Percentiles rank a stretch among this genome's conserved stretches.
phyloP scores from a whole-genome alignment of 1,139 yeast genomes.

The Yamadazyma pseudoaaseri region DNA sequence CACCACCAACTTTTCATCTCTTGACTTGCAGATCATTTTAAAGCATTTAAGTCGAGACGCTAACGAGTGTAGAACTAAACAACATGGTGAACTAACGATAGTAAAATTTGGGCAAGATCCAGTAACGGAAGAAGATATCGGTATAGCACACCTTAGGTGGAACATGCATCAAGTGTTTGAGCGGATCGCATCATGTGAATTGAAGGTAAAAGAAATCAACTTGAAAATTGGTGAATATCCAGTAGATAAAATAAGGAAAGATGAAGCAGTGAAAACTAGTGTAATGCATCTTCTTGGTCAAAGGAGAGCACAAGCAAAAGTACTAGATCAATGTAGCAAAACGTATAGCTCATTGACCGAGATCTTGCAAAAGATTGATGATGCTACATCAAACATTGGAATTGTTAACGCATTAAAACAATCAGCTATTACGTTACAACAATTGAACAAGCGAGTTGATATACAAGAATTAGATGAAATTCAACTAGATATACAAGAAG shows the following conservation, averaged over 20 bases:
- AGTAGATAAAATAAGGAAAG: slow-evolving; percentile 12
- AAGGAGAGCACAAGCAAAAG: slow-evolving; percentile 16
- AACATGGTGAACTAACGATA: slow-evolving; percentile 15
- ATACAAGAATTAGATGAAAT: slow-evolving; percentile 32
- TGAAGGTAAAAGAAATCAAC: slow-evolving; percentile 22
- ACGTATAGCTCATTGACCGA: slow-evolving; percentile 37
- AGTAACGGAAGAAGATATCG: slow-evolving; percentile 30
- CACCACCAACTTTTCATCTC: slow-evolving; percentile 13
- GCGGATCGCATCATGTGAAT: slow-evolving; percentile 20
- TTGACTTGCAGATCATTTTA: slow-evolving; percentile 26
- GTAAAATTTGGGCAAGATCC: slow-evolving; percentile 22
- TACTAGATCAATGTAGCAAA: slow-evolving; percentile 28
- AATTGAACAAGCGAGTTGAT: slow-evolving; percentile 29
- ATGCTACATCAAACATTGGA: slow-evolving; percentile 43
- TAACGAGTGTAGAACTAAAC: slow-evolving; percentile 14
- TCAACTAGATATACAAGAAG: slow-evolving; percentile 41
- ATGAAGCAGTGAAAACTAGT: slow-evolving; percentile 10
- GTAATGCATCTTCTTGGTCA: slow-evolving; percentile 10
- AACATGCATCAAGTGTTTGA: slow-evolving; percentile 19
- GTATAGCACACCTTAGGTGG: slow-evolving; percentile 24
- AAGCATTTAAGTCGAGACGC: slow-evolving; percentile 26
- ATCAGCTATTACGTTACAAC: slow-evolving; percentile 28
- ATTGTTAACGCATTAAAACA: slow-evolving; percentile 24
- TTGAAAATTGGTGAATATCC: slow-evolving; percentile 15
- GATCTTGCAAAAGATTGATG: slow-evolving; percentile 45